Evolutionary conservation across 768 basidiomycete species (phyloP), one percentile per base, ranked within the genome.

Genomic region (Galerina marginata): DNA sequence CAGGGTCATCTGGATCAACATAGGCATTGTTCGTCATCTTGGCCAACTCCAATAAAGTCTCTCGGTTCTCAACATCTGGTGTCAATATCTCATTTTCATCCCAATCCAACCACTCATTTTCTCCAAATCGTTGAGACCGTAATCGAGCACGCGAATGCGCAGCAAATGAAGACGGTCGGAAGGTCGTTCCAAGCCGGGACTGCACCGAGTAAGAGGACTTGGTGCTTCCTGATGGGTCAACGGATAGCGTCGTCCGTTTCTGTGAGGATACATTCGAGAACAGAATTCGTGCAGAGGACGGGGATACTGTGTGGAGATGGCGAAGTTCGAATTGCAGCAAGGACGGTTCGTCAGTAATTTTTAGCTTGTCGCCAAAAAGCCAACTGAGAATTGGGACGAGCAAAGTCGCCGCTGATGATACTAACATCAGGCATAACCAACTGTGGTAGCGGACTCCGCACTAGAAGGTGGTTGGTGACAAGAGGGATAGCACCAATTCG

Each of bases 11-110:
- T 0, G 86, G 86, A 10, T 79, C 69, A 14, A 90, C 75, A 77
- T 98, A 98, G 49, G 96, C 94, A 70, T 99, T 94, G 68, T 89
- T 92, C 42, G 93, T 86, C 93, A 99, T 98, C 85, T 94, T 97
- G 9, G 95, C 96, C 48, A 99, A 82, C 59, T 86, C 78, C 37
- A 92, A 79, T 33, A 99, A 76, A 2, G 92, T 91, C 62, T 89
- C 85, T 44, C 93, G 80, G 52, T 84, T 86, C 67, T 88, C 86
- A 20, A 92, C 83, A 72, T 98, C 88, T 2, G 96, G 96, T 0
- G 79, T 91, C 2, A 77, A 55, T 1, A 93, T 77, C 59, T 91
- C 89, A 6, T 88, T 85, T 68, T 91, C 89, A 9, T 89, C 84
- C 95, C 96, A 98, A 6, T 74, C 72, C 33, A 86, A 66, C 42